Percentiles rank a stretch among this genome's conserved stretches.
phyloP scores from a whole-genome alignment of 106 monocot species.

The Vanilla planifolia region DNA sequence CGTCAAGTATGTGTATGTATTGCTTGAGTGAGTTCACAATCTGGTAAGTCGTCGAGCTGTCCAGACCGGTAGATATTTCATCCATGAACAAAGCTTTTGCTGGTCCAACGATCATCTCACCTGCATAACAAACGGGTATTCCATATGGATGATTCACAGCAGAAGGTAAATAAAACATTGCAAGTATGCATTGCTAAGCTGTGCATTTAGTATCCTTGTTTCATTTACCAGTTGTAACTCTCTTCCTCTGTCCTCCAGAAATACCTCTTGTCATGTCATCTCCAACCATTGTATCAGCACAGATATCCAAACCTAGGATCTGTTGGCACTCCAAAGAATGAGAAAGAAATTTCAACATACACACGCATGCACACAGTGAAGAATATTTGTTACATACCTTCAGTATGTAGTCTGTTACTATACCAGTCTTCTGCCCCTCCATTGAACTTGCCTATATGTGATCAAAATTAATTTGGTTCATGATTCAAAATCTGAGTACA shows the following conservation, averaged over 20 bases:
- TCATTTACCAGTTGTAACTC: constrained; percentile 2
- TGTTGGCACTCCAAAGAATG: neutral
- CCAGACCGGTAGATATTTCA: constrained; percentile 56
- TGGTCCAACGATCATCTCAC: constrained; percentile 55
- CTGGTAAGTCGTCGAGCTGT: constrained; percentile 52
- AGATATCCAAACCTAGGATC: constrained; percentile 3
- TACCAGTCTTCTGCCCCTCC: constrained; percentile 28
- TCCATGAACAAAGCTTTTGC: constrained; percentile 49
- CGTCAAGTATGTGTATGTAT: constrained; percentile 32
- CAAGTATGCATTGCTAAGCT: neutral
- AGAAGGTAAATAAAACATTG: neutral
- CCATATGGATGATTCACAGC: no score
- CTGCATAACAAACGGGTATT: no score
- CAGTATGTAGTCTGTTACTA: constrained; percentile 63
- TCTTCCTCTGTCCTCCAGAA: constrained; percentile 6
- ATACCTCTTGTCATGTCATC: constrained; percentile 1
- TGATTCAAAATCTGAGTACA: neutral
- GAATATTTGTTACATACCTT: constrained; percentile 37
- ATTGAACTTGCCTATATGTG: constrained; percentile 33
- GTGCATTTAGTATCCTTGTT: neutral
- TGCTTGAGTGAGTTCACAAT: constrained; percentile 44
- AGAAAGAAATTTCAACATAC: neutral
- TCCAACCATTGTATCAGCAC: constrained; percentile 1
- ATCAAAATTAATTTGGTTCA: neutral
- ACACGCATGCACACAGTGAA: neutral